Percentiles rank a stretch among this genome's conserved stretches.
Evolutionary conservation across 768 basidiomycete species (phyloP).

Genomic region (Kwoniella mangroviensis): DNA sequence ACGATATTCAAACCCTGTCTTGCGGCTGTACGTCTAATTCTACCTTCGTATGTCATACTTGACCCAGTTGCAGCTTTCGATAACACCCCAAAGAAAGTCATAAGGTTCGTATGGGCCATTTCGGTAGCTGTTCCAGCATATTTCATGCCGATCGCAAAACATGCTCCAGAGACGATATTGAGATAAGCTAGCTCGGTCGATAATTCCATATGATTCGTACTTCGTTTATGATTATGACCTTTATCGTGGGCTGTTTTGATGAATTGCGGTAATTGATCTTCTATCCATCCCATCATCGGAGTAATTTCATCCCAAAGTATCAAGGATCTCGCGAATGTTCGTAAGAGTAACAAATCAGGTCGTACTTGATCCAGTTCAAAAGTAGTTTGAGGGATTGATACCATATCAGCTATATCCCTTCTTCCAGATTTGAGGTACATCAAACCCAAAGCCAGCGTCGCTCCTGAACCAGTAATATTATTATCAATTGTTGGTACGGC

Average conservation of each 20-base stretch:
- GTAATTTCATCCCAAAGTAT: constrained; percentile 84
- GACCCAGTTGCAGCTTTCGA: constrained; percentile 27
- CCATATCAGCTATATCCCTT: constrained; percentile 80
- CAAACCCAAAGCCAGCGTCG: constrained; percentile 83
- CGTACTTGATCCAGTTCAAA: constrained; percentile 81
- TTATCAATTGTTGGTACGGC: constrained; percentile 66
- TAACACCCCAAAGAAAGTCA: constrained; percentile 79
- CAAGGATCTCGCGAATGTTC: constrained; percentile 74
- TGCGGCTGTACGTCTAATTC: constrained; percentile 83
- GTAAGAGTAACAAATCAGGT: constrained; percentile 81
- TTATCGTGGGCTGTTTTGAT: constrained; percentile 66
- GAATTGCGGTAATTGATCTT: constrained; percentile 69
- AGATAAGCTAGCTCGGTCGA: constrained; percentile 86
- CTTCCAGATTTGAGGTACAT: constrained; percentile 90
- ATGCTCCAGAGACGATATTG: constrained; percentile 86
- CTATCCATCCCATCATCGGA: constrained; percentile 73
- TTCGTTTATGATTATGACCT: constrained; percentile 29
- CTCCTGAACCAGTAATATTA: constrained; percentile 88
- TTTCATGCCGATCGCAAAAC: constrained; percentile 88
- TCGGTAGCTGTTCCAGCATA: constrained; percentile 92
- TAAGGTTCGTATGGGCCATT: constrained; percentile 81
- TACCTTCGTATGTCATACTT: constrained; percentile 83
- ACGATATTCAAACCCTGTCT: constrained; percentile 87
- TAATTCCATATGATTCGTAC: constrained; percentile 63
- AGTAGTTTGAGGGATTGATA: constrained; percentile 80